Conservation (phyloP, 495 filamentous ascomycete species). For the Astrothelium macrocarpum region DNA sequence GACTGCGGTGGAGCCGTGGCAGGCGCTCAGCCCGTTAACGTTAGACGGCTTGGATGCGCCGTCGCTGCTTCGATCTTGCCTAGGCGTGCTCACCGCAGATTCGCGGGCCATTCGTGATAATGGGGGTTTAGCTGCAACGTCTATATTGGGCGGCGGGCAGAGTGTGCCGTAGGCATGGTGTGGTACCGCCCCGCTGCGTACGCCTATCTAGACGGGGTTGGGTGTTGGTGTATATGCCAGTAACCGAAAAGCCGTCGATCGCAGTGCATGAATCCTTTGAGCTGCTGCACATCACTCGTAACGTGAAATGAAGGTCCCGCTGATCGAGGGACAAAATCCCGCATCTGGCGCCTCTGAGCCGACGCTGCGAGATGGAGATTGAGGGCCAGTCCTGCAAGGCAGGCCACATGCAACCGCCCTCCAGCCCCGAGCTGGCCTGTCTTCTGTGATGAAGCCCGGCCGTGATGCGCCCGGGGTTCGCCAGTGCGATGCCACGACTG, state of each 20-base stretch:
- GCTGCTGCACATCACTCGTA: slow-evolving; percentile 5
- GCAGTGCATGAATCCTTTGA: neutral
- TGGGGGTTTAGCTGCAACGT: too few species aligned
- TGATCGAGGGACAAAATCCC: neutral
- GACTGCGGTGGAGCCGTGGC: neutral
- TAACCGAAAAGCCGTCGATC: neutral
- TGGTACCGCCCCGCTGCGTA: slow-evolving; percentile 1
- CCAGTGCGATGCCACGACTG: neutral
- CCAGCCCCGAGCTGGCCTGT: neutral
- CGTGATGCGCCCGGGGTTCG: neutral
- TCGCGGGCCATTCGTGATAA: too few species aligned
- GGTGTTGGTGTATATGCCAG: slow-evolving; percentile 5
- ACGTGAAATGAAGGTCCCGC: neutral
- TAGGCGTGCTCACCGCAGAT: neutral
- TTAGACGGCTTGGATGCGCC: neutral
- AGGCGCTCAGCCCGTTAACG: neutral
- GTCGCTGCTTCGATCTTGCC: too few species aligned
- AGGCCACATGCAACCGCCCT: neutral
- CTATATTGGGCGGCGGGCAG: neutral
- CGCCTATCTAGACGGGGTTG: neutral
- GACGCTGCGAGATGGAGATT: neutral
- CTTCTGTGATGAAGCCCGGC: neutral
- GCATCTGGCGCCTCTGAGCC: neutral
- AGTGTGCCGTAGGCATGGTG: neutral
- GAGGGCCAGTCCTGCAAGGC: neutral